A percentile compares a stretch with the other conserved stretches of the same genome.
phyloP scores from a whole-genome alignment of 1,284 basidiomycete species.

The Caloboletus inedulis region DNA sequence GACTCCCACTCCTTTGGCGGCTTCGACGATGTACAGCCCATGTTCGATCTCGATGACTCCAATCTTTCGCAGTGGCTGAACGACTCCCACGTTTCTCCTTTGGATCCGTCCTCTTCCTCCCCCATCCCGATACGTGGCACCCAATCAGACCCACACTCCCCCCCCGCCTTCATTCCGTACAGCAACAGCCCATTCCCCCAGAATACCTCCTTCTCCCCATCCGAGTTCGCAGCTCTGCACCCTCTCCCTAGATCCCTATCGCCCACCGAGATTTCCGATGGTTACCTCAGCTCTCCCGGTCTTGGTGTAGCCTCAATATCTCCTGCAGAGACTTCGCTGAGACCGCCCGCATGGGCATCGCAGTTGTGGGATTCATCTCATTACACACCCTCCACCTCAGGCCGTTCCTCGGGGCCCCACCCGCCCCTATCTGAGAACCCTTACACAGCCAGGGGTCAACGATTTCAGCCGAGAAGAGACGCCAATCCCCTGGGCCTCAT shows the following conservation, averaged over 20 bases:
- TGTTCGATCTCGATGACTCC: constrained; percentile 43
- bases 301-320: constrained; percentile 52
- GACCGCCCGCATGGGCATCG: constrained; percentile 56
- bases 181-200: constrained; percentile 45
- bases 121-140: constrained; percentile 61
- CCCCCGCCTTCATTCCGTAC: constrained; percentile 43
- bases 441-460: constrained; percentile 31
- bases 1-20: constrained; percentile 26
- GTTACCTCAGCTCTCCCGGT: constrained; percentile 35
- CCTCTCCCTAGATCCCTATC: constrained; percentile 57
- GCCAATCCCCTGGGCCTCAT: constrained; percentile 54
- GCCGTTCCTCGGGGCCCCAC: constrained; percentile 39
- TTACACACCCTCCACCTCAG: constrained; percentile 33
- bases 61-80: constrained; percentile 55
- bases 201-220: constrained; percentile 53
- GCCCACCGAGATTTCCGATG: constrained; percentile 49
- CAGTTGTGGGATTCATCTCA: constrained; percentile 54
- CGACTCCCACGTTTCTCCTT: constrained; percentile 45
- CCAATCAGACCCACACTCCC: constrained; percentile 38
- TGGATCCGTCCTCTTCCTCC: constrained; percentile 47
- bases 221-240: constrained; percentile 55
- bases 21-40: constrained; percentile 31
- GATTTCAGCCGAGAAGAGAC: constrained; percentile 38
- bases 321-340: constrained; percentile 52
- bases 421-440: constrained; percentile 44